A percentile compares a stretch with the other conserved stretches of the same genome.
phyloP scores from a whole-genome alignment of 2,329 filamentous ascomycete species.

The Cladosporium sp. region DNA sequence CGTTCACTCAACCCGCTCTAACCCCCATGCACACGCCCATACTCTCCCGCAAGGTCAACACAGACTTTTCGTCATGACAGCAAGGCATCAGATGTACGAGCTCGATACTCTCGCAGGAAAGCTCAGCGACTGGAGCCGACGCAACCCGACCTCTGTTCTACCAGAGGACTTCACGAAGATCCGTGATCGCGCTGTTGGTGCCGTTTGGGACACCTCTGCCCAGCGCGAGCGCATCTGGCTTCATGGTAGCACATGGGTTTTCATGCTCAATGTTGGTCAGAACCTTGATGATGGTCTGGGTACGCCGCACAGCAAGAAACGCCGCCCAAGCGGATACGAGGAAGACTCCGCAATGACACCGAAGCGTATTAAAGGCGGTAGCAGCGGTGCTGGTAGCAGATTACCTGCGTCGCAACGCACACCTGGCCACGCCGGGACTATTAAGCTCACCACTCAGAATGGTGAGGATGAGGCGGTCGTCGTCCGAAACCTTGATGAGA shows the following conservation, averaged over 20 bases:
- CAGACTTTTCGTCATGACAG: slow-evolving; percentile 55
- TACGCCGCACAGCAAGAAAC: slow-evolving; percentile 15
- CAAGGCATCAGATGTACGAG: slow-evolving; percentile 63
- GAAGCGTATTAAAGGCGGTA: slow-evolving; percentile 37
- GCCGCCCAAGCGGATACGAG: slow-evolving; percentile 22
- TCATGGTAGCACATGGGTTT: slow-evolving; percentile 78
- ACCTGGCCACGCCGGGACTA: slow-evolving; percentile 1
- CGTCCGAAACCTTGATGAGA: slow-evolving; percentile 37
- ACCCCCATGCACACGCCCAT: slow-evolving; percentile 51
- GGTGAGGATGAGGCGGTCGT: slow-evolving; percentile 22
- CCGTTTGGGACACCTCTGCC: slow-evolving; percentile 65
- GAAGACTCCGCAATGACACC: slow-evolving; percentile 21
- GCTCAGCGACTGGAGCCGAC: slow-evolving; percentile 77
- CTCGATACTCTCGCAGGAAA: slow-evolving; percentile 73
- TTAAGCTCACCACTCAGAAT: slow-evolving; percentile 17
- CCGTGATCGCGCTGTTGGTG: slow-evolving; percentile 74
- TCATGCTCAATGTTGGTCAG: slow-evolving; percentile 80
- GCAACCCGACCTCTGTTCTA: slow-evolving; percentile 70
- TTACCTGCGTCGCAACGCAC: slow-evolving; percentile 12
- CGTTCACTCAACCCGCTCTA: slow-evolving; percentile 45
- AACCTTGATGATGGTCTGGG: slow-evolving; percentile 47
- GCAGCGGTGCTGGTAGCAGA: slow-evolving; percentile 35
- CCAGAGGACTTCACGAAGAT: slow-evolving; percentile 68
- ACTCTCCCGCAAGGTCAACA: slow-evolving; percentile 49
- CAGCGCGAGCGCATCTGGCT: slow-evolving; percentile 68